Evolutionary conservation across 306 rosid genomes (phyloP), one percentile per base, ranked within the genome.

Genomic region (Ammopiptanthus mongolicus): DNA sequence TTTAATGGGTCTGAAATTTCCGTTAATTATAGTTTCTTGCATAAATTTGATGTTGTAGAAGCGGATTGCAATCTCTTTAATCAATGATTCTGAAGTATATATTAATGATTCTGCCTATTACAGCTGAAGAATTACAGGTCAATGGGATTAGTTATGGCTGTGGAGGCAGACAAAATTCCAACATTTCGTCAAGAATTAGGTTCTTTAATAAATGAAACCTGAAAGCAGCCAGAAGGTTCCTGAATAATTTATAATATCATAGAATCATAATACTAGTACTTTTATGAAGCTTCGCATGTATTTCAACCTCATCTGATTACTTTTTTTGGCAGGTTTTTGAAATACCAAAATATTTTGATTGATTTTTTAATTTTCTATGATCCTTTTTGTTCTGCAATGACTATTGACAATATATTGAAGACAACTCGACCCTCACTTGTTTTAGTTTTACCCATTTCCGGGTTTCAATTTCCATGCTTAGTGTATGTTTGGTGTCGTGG

Each of bases 81-180:
- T 21, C 71, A n/a, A 69, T 55, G 42, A 19, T 77, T 81, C 75
- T 83, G 66, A 77, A 63, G 69, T 19, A 59, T 57, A 41, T 61
- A 37, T 8, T 21, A 23, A 34, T 50, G n/a, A 63, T 51, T 41
- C 36, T 78, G 39, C 63, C 8, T 59, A 4, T 77, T 76, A 39
- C 92, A 93, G 94, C 73, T 93, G 44, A 84, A 71, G 77, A 88
- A 73, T 78, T 87, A 88, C 79, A 69, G 67, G 81, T 34, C 80
- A 22, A 82, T 71, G 84, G 97, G 97, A 11, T 74, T 89, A 71
- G 87, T 87, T 79, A 87, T 93, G 95, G 86, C 64, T 5, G 77
- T 89, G 58, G 80, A 85, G 75, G 91, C 89, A 60, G 85, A 62
- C 47, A 84, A 86, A 67, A 64, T 93, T 42, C 69, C 88, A 52